These are phyloP conservation scores for Gamsiella multidivaricata DNA, from an alignment of 192 early-diverging fungal species.

Conservation along the genomic window DNA sequence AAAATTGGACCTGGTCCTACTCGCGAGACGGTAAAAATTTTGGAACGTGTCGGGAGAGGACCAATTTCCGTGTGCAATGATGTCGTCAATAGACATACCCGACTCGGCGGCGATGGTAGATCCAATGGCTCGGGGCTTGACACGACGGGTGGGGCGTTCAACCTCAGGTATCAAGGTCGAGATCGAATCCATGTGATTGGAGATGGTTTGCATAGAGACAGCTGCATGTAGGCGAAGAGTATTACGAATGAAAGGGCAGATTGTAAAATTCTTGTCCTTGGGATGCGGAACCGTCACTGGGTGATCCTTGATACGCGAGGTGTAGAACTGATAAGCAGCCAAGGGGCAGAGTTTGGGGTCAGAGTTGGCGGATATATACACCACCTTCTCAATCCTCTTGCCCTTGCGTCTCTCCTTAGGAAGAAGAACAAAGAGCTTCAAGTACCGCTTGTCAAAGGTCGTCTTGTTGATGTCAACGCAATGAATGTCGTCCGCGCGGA, in stretches of 20 bases:
- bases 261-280: background rate
- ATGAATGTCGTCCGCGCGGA: conserved; percentile 6
- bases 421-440: background rate
- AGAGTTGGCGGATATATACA: background rate
- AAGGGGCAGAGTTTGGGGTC: background rate
- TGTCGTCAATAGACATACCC: background rate
- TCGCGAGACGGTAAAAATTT: conserved; percentile 9
- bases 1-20: conserved; percentile 12
- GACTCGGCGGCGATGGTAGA: background rate
- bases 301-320: background rate
- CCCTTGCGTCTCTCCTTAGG: background rate
- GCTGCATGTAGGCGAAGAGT: background rate
- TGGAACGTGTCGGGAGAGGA: conserved; percentile 3
- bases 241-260: conserved; percentile 3
- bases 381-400: background rate
- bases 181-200: background rate
- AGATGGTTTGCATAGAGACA: background rate
- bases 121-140: background rate
- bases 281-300: background rate
- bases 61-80: conserved; percentile 13
- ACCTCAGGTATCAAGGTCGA: background rate
- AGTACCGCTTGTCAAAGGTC: background rate
- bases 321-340: background rate
- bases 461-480: background rate
- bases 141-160: background rate